Evolutionary conservation across 2,329 filamentous ascomycete genomes (phyloP).

Genomic region (Sarocladiaceae sp.): DNA sequence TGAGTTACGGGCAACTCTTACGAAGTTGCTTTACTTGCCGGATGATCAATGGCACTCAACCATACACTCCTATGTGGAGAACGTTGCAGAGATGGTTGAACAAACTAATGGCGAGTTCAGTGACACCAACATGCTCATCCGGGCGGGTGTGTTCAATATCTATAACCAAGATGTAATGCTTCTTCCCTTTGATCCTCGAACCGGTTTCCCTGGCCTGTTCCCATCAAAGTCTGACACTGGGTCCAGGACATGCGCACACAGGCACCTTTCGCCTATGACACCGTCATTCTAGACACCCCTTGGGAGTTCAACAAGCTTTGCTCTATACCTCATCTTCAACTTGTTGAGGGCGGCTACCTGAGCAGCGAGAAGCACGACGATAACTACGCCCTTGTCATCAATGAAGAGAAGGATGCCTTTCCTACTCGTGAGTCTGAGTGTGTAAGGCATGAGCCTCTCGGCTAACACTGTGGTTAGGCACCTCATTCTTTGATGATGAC

Average conservation of each 20-base stretch:
- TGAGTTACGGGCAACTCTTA: not conserved
- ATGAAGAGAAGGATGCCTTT: not conserved
- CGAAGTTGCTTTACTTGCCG: conserved; percentile 1
- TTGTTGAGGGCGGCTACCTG: not conserved
- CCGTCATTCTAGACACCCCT: not conserved
- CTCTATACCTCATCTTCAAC: not conserved
- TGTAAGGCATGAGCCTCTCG: not conserved
- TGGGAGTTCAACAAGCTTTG: not conserved
- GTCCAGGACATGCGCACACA: no score
- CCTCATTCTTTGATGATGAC: not conserved
- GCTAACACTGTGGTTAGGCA: not conserved
- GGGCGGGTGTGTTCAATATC: not conserved
- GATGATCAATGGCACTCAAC: not conserved
- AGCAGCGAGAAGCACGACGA: not conserved
- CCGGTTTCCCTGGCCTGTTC: no score
- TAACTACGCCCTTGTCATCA: not conserved
- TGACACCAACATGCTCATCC: not conserved
- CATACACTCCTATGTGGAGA: not conserved
- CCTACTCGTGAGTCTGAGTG: not conserved
- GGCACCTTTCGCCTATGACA: not conserved
- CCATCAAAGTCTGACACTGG: no score
- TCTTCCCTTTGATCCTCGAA: no score
- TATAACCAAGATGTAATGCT: not conserved
- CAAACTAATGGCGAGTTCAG: conserved; percentile 6
- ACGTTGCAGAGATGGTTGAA: not conserved